These are phyloP conservation scores for Nissolia schottii DNA, from an alignment of 306 rosid genomes.

Conservation along the genomic window DNA sequence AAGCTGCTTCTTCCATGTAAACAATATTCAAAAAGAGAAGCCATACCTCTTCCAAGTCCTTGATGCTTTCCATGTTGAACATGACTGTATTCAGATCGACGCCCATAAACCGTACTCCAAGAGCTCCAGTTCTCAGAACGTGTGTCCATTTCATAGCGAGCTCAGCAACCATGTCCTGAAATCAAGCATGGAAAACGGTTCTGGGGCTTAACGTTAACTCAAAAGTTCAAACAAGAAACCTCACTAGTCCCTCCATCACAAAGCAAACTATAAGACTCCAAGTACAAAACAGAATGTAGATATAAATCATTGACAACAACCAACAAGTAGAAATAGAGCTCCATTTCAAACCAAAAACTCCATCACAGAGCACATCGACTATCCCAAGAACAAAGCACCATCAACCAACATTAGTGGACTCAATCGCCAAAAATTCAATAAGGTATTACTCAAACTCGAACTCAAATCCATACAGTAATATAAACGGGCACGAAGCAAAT, in stretches of 20 bases:
- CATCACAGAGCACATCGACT: neutral
- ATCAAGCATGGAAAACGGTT: conserved; percentile 3
- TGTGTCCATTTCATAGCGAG: conserved; percentile 83
- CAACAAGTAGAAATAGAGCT: neutral
- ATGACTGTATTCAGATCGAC: conserved; percentile 84
- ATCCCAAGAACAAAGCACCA: conserved; percentile 5
- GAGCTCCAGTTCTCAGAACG: conserved; percentile 70
- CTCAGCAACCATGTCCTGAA: conserved; percentile 71
- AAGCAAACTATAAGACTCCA: neutral
- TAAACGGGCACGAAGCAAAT: neutral
- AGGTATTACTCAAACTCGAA: neutral
- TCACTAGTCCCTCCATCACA: conserved; percentile 6
- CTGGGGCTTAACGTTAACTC: neutral
- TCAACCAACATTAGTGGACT: neutral
- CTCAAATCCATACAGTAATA: neutral
- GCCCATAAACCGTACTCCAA: conserved; percentile 67
- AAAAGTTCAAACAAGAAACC: conserved; percentile 6
- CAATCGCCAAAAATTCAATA: neutral
- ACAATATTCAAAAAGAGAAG: neutral
- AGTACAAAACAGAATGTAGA: neutral
- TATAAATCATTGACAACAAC: neutral
- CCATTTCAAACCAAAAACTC: conserved; percentile 7
- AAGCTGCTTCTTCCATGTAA: neutral
- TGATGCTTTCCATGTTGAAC: conserved; percentile 77
- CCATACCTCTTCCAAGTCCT: conserved; percentile 66